A percentile compares a stretch with the other conserved stretches of the same genome.
Evolutionary conservation across 2,329 filamentous ascomycete genomes (phyloP).

Genomic region (Fusarium denticulatum): DNA sequence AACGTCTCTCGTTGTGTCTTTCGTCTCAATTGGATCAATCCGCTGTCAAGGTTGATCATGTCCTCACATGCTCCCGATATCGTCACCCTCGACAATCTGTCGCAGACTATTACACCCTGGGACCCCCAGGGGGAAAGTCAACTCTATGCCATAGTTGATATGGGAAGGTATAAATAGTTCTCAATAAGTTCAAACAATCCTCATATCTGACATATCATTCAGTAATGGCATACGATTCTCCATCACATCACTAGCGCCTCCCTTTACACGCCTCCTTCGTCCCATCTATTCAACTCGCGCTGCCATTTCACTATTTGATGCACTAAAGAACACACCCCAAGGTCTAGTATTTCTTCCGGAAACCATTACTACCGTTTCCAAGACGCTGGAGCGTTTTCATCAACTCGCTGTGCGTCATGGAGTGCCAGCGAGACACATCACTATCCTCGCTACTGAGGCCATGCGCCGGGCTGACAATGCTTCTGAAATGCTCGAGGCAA

Average conservation of each 20-base stretch:
- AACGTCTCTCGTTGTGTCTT: neutral
- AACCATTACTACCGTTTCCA: slow-evolving; percentile 73
- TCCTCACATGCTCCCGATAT: slow-evolving; percentile 49
- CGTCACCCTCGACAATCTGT: slow-evolving; percentile 63
- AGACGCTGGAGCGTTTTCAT: slow-evolving; percentile 75
- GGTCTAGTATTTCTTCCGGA: slow-evolving; percentile 58
- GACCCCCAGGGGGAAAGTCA: slow-evolving; percentile 57
- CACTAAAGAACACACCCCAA: slow-evolving; percentile 64
- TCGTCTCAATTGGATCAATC: neutral
- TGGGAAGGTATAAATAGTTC: slow-evolving; percentile 61
- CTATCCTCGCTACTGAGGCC: slow-evolving; percentile 87
- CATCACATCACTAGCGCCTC: slow-evolving; percentile 81
- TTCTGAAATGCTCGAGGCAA: slow-evolving; percentile 71
- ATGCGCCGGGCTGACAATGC: slow-evolving; percentile 84
- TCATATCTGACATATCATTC: neutral
- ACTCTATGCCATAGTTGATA: slow-evolving; percentile 67
- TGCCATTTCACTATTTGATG: slow-evolving; percentile 88
- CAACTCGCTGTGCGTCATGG: slow-evolving; percentile 74
- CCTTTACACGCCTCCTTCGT: slow-evolving; percentile 75
- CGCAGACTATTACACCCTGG: slow-evolving; percentile 61
- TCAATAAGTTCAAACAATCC: neutral
- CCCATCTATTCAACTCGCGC: slow-evolving; percentile 83
- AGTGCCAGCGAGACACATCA: slow-evolving; percentile 72
- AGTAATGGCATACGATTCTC: slow-evolving; percentile 96
- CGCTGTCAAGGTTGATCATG: slow-evolving; percentile 38